Evolutionary conservation across 768 basidiomycete genomes (phyloP).

Genomic region (Boletus vinaceobasis): DNA sequence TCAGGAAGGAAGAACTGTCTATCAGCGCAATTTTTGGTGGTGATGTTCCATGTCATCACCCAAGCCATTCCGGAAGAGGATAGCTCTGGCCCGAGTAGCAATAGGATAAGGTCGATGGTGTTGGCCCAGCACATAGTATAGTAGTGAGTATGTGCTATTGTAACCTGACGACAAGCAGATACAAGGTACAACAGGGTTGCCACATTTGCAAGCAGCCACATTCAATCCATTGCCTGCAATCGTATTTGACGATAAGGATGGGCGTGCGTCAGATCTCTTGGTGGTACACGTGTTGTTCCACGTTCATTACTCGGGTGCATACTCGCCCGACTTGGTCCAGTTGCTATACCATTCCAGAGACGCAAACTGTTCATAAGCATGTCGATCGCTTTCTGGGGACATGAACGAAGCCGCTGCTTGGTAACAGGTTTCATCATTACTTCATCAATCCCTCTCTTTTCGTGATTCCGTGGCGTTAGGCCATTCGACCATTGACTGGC

Average conservation of each 20-base stretch:
- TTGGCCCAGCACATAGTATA: background rate
- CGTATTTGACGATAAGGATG: conserved; percentile 29
- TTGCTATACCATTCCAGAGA: conserved; percentile 4
- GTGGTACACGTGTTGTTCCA: conserved; percentile 21
- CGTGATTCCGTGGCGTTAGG: conserved; percentile 30
- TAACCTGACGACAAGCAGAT: background rate
- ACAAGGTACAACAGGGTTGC: background rate
- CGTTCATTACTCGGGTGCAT: conserved; percentile 7
- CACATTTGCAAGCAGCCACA: conserved; percentile 12
- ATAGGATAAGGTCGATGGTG: background rate
- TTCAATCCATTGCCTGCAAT: conserved; percentile 1
- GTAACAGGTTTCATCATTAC: conserved; percentile 30
- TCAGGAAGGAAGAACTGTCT: conserved; percentile 21
- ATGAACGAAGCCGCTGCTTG: conserved; percentile 12
- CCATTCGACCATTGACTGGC: conserved; percentile 2
- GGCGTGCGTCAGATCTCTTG: conserved; percentile 5
- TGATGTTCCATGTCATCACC: conserved; percentile 7
- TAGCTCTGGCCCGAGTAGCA: background rate
- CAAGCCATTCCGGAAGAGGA: background rate
- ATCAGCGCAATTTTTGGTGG: conserved; percentile 9
- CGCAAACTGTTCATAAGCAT: background rate
- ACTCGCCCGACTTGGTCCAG: background rate
- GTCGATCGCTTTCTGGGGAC: conserved; percentile 23
- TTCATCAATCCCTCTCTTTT: conserved; percentile 25
- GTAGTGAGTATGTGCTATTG: background rate